A percentile compares a stretch with the other conserved stretches of the same genome.
These are phyloP conservation scores for Hypoxylon fuscum DNA, from an alignment of 495 filamentous ascomycete species.

Conservation along the genomic window DNA sequence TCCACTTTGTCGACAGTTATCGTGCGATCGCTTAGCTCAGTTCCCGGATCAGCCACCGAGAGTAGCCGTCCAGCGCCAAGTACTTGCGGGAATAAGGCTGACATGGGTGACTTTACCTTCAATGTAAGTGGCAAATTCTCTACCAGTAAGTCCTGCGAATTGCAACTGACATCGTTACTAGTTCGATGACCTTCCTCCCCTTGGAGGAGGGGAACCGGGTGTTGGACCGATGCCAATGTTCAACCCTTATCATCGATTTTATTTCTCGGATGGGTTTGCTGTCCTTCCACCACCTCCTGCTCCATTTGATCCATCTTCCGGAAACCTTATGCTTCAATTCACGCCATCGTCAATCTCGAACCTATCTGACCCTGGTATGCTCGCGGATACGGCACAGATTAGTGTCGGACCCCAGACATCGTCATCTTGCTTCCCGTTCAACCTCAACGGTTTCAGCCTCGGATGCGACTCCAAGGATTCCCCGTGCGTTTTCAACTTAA, in stretches of 20 bases:
- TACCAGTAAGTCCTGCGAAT: not conserved
- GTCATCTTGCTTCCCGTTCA: conserved; percentile 53
- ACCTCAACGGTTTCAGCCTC: conserved; percentile 50
- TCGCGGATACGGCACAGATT: conserved; percentile 43
- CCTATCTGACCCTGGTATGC: conserved; percentile 19
- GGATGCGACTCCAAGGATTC: conserved; percentile 51
- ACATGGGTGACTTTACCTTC: conserved; percentile 44
- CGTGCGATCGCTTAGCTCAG: conserved; percentile 25
- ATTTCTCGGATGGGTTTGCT: conserved; percentile 50
- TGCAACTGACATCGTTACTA: conserved; percentile 27
- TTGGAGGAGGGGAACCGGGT: conserved; percentile 24
- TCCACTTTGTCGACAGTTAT: conserved; percentile 40
- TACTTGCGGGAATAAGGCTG: conserved; percentile 43
- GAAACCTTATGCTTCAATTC: conserved; percentile 49
- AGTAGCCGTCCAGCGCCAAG: conserved; percentile 21
- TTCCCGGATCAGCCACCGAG: not conserved
- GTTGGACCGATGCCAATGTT: conserved; percentile 44
- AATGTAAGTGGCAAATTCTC: conserved; percentile 31
- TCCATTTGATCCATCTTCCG: conserved; percentile 51
- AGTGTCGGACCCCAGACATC: conserved; percentile 45
- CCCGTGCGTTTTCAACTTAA: conserved; percentile 52
- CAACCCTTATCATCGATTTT: conserved; percentile 54
- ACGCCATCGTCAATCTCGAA: conserved; percentile 42
- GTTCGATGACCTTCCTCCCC: conserved; percentile 54
- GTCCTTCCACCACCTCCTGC: conserved; percentile 37